Conservation (phyloP, 176 grass and related monocot genomes). For the Chloris gayana region DNA sequence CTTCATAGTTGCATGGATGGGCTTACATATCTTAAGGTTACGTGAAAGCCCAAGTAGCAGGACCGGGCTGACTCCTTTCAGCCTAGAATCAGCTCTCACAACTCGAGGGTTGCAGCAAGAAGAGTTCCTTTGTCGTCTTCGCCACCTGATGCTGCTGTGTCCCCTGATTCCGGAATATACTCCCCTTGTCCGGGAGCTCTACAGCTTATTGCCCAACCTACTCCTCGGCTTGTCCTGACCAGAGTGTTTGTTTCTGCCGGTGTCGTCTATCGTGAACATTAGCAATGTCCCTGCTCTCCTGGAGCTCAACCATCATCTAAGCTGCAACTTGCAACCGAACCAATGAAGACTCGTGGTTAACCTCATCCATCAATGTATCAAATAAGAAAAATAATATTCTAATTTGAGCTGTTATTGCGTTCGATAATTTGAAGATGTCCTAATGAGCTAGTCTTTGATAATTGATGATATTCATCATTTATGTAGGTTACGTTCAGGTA, state of each 20-base stretch:
- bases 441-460: too few species aligned
- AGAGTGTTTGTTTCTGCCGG: constrained; percentile 8
- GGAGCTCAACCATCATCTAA: constrained; percentile 1
- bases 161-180: background rate
- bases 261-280: constrained; percentile 36
- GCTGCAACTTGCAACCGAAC: background rate
- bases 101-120: background rate
- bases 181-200: background rate
- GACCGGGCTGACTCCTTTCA: too few species aligned
- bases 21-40: too few species aligned
- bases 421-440: too few species aligned
- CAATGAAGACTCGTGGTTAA: background rate
- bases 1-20: too few species aligned
- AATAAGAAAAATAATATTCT: too few species aligned
- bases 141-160: background rate
- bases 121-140: constrained; percentile 4
- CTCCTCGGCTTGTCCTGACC: constrained; percentile 22
- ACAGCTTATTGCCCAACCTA: background rate
- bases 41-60: too few species aligned
- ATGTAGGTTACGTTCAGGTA: too few species aligned
- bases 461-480: too few species aligned
- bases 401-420: too few species aligned
- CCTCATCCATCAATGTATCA: too few species aligned
- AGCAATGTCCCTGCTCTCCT: background rate
- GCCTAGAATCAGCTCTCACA: background rate